Conservation (phyloP, 768 basidiomycete species). For the Porphyrellus cyaneotinctus region DNA sequence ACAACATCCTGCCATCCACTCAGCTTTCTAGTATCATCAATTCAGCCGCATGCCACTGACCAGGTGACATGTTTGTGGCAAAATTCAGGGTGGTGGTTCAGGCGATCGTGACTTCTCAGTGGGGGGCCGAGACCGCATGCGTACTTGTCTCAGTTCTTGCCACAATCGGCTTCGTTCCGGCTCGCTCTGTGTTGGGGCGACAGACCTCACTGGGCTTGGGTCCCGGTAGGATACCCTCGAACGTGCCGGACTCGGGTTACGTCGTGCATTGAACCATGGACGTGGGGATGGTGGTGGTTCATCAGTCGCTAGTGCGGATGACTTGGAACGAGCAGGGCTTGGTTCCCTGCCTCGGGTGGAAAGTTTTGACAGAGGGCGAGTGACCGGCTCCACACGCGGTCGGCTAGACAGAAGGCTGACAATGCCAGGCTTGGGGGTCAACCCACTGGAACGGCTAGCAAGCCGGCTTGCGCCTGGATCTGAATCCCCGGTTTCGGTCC, state of each 20-base stretch:
- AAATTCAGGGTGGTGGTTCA: constrained; percentile 35
- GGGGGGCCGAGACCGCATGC: constrained; percentile 42
- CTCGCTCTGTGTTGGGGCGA: constrained; percentile 32
- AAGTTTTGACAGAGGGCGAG: constrained; percentile 26
- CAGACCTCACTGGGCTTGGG: constrained; percentile 26
- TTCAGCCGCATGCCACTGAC: constrained; percentile 11
- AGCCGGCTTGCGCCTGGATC: constrained; percentile 26
- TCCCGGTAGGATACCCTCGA: constrained; percentile 30
- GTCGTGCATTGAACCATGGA: constrained; percentile 35
- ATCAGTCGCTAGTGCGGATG: constrained; percentile 20
- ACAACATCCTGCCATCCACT: constrained; percentile 10
- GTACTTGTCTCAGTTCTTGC: constrained; percentile 52
- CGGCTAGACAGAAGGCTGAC: constrained; percentile 38
- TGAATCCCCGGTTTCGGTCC: constrained; percentile 33
- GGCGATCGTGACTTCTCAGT: constrained; percentile 41
- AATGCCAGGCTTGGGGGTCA: constrained; percentile 31
- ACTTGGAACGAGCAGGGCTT: constrained; percentile 32
- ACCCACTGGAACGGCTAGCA: constrained; percentile 24
- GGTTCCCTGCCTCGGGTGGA: constrained; percentile 27
- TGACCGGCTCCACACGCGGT: constrained; percentile 23
- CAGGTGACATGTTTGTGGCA: constrained; percentile 13
- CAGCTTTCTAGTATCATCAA: constrained; percentile 4
- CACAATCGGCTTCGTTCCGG: constrained; percentile 46
- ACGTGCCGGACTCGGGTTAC: constrained; percentile 38
- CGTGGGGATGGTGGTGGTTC: constrained; percentile 28